Conservation (phyloP, 2,329 filamentous ascomycete genomes). For the Hypoxylon rubiginosum region DNA sequence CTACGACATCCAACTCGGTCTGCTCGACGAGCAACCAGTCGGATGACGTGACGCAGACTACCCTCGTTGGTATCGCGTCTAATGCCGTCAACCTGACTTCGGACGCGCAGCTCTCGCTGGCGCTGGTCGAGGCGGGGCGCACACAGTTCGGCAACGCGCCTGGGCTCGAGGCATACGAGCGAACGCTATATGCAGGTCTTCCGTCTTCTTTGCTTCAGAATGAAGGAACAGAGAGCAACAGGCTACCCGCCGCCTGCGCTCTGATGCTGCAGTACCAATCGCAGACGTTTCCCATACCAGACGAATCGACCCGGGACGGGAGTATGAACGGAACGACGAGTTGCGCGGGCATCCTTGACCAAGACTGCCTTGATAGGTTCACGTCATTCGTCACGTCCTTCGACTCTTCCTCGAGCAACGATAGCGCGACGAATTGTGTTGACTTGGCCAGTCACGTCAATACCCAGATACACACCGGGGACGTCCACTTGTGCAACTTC, state of each 20-base stretch:
- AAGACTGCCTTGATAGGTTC: not conserved
- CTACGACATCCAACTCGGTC: not conserved
- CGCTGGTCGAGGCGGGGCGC: not conserved
- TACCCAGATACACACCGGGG: not conserved
- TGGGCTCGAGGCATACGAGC: not conserved
- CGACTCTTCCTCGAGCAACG: not conserved
- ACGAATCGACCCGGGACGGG: not conserved
- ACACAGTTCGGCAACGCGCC: not conserved
- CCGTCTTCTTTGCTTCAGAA: not conserved
- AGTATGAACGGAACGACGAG: conserved; percentile 2
- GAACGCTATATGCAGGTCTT: not conserved
- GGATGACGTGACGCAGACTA: not conserved
- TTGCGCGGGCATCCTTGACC: not conserved
- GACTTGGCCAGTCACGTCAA: not conserved
- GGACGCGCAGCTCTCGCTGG: not conserved
- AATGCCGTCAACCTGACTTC: not conserved
- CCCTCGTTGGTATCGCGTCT: not conserved
- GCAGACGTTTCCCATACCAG: not conserved
- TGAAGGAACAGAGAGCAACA: not conserved
- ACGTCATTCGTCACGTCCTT: not conserved
- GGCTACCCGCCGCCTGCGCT: not conserved
- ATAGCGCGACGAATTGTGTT: not conserved
- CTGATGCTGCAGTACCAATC: not conserved
- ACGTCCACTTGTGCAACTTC: conserved; percentile 2
- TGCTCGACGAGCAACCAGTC: not conserved